These are phyloP conservation scores for Wickerhamomyces ciferrii DNA, from an alignment of 805 yeast genomes.

Conservation along the genomic window DNA sequence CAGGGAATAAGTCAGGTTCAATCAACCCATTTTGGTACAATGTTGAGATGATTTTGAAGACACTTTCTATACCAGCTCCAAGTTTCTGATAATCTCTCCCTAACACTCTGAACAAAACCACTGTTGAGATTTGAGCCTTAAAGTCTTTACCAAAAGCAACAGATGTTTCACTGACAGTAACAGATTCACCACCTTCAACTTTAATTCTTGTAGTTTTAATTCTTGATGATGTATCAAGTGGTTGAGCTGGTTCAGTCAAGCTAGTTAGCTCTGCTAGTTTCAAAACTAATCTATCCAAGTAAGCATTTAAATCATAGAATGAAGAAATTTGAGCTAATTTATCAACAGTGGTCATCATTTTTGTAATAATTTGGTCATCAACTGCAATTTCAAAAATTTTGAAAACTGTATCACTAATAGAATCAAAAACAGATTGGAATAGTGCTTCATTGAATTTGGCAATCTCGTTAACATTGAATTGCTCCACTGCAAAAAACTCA, in stretches of 20 bases:
- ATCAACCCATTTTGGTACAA: slow-evolving; percentile 71
- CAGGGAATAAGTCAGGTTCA: slow-evolving; percentile 57
- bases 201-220: slow-evolving; percentile 12
- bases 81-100: slow-evolving; percentile 49
- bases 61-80: slow-evolving; percentile 46
- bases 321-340: slow-evolving; percentile 77
- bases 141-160: slow-evolving; percentile 85
- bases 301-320: slow-evolving; percentile 46
- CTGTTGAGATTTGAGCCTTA: slow-evolving; percentile 86
- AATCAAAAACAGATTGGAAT: slow-evolving; percentile 58
- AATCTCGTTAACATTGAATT: slow-evolving; percentile 19
- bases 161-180: slow-evolving; percentile 77
- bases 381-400: slow-evolving; percentile 81
- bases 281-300: slow-evolving; percentile 64
- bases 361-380: slow-evolving; percentile 83
- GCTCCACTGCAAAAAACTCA: slow-evolving; percentile 15
- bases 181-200: slow-evolving; percentile 22
- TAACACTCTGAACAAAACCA: slow-evolving; percentile 76
- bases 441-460: slow-evolving; percentile 67
- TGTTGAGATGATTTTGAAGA: slow-evolving; percentile 54
- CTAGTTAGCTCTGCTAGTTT: slow-evolving; percentile 66
- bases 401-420: slow-evolving; percentile 66
- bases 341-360: slow-evolving; percentile 84
- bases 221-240: slow-evolving; percentile 2
- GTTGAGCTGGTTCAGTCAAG: slow-evolving; percentile 29